Evolutionary conservation across 345 rosid genomes (phyloP), one percentile per base, ranked within the genome.

Genomic region (Aquilaria yunnanensis): DNA sequence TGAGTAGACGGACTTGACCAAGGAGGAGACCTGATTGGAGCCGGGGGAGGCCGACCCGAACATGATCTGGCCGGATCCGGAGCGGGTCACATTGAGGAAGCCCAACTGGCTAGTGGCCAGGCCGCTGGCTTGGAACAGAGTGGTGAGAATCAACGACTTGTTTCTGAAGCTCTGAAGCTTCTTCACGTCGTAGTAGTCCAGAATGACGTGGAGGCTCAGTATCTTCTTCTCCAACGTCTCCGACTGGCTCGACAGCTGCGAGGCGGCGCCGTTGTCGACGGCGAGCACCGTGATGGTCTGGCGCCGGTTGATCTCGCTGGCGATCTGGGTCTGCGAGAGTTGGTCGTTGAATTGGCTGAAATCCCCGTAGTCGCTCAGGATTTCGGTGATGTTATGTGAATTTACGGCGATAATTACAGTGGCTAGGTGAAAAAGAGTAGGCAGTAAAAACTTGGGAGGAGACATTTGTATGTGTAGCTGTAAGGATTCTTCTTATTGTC

Each of bases 101-200:
- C 67, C 67, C 31, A 41, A 51, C 1, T 53, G 51, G 67, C 46
- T 53, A 43, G 16, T 29, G 13, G 67, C 59, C 32, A 16, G 9
- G 14, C 67, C 67, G 47, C 59, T 53, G 43, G 13, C 14, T 14
- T 63, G 67, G 59, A 8, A 53, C 45, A 63, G 50, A 1, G 67
- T 63, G 29, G 58, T 12, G 51, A 63, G 14, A 33, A 8, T 34
- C 6, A 29, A 0, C 11, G 55, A 3, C 34, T 9, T 29, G 11
- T 11, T 0, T 2, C 8, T n/a, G 3, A 13, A 2, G 5, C 6
- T 12, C 3, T 54, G 0, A 2, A 63, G 67, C 59, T 53, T 63
- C 2, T 3, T 0, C 14, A 1, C 50, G n/a, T 54, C 67, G 13
- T 13, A 43, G 8, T 63, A 63, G 11, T 53, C 67, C 30, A 63